Evolutionary conservation across 257 asterid species (phyloP), one percentile per base, ranked within the genome.

Genomic region (Nicotiana knightiana): DNA sequence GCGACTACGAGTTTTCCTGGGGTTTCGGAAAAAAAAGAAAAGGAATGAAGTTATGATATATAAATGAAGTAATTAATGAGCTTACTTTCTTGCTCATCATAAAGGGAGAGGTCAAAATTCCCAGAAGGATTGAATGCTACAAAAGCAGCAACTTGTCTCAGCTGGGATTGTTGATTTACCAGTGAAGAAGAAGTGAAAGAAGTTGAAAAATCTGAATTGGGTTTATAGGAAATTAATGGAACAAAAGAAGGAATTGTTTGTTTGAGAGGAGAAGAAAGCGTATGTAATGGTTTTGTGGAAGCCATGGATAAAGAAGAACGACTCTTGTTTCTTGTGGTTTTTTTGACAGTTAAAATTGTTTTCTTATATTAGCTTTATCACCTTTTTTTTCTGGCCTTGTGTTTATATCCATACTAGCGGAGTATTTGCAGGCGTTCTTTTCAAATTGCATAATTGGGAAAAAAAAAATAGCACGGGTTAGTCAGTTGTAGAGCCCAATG

Each of bases 91-190:
- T 92, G 91, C 6, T 89, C 96, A 5, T 94, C 97, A 81, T 58
- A 90, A 0, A 94, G 76, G 57, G 98, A 82, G 62, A 94, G 91
- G 88, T 94, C 95, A 83, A 79, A 89, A 79, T 88, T 89, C 11
- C 98, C 97, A 1, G 97, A 88, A 11, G 98, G 97, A 90, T 94
- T 90, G 84, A 89, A 93, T 9, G 96, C 87, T n/a, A 94, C 96
- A 2, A 89, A 81, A 55, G 81, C 88, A 57, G 90, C 28, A 82
- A 86, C 81, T 24, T 81, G 87, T 76, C 89, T 83, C 79, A 26
- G 53, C 33, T 81, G 88, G 75, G 39, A 16, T 26, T 81, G 79
- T 80, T 67, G 86, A 57, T 16, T 63, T 2, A 32, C 63, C 21
- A 35, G 85, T 28, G n/a, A 76, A 39, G 37, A 37, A 26, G 81